Base-by-base conservation (phyloP, 176 grass and related monocot genomes). In the Carex parvula region DNA sequence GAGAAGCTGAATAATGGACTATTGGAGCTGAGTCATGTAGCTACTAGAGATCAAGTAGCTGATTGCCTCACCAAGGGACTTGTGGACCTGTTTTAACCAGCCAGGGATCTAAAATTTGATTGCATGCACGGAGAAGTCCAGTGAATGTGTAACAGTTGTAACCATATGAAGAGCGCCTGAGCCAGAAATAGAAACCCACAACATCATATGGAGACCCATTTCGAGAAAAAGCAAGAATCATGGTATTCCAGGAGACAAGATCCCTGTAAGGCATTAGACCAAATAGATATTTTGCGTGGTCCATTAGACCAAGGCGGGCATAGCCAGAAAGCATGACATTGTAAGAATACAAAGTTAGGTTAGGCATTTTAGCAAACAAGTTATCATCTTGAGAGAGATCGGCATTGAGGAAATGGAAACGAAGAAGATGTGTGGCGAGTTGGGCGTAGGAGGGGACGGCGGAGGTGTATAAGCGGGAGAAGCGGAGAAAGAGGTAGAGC, bases 251-350 rank as follows among this genome's bases (percentile, higher is more conserved):
- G 24, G 91, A 94, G 55, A 83, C 13, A 57, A 90, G 70, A 30
- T 93, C 91, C 5, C 72, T 76, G 24, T 86, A 58, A 16, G 88
- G 84, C 89, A 94, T 93, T 39, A 60, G 17, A 4, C 75, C 20
- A n/a, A 96, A 96, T 5, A 91, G 24, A 54, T 81, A 76, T 11
- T 59, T 70, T 1, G 87, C 89, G 0, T 53, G 76, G 6, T 21
- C 32, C 2, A 92, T 64, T 0, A 88, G 81, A 11, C 85, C 80
- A 41, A 89, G 80, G 22, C 81, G 85, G 57, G 89, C 85, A 62
- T 93, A 93, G 5, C 87, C 94, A 0, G 82, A 53, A 30, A 95
- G 84, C 90, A 95, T 95, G 88, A 89, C 87, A n/a, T 95, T 95
- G 55, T 83, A 95, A 3, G 90, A 95, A 55, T 86, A 92, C 15